These are phyloP conservation scores for Trichomonas vaginalis DNA, from an alignment of 208 protist species.

Conservation along the genomic window DNA sequence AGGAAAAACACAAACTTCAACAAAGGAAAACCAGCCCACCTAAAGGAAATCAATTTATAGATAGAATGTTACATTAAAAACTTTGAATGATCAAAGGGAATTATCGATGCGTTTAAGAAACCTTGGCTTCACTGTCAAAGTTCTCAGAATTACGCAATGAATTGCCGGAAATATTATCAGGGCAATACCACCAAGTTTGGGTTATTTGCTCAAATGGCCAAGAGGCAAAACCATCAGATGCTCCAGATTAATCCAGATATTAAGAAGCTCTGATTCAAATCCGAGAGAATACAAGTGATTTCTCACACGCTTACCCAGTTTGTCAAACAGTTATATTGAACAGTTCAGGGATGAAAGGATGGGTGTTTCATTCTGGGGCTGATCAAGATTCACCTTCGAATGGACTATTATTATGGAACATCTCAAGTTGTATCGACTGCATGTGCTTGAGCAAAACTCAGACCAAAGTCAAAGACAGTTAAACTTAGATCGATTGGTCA, in stretches of 20 bases:
- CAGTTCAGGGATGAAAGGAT: neutral
- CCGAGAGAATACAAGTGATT: neutral
- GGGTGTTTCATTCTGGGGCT: neutral
- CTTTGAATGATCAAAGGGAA: too few relatives aligned
- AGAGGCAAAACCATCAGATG: neutral
- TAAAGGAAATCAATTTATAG: too few relatives aligned
- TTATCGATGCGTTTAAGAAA: neutral
- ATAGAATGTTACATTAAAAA: too few relatives aligned
- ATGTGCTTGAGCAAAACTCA: too few relatives aligned
- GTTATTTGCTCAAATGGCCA: neutral
- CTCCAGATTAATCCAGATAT: too few relatives aligned
- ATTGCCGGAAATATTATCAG: neutral
- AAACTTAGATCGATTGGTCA: neutral
- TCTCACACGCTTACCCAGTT: neutral
- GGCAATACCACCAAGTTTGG: neutral
- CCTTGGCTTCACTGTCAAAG: neutral
- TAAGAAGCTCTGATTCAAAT: too few relatives aligned
- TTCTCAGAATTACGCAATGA: neutral
- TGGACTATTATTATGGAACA: neutral
- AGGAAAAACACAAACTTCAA: too few relatives aligned
- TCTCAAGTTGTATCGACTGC: neutral
- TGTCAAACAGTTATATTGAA: neutral
- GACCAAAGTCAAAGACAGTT: neutral
- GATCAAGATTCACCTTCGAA: neutral
- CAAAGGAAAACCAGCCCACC: too few relatives aligned